Conservation (phyloP, 2,329 filamentous ascomycete genomes). For the Nemania serpens region DNA sequence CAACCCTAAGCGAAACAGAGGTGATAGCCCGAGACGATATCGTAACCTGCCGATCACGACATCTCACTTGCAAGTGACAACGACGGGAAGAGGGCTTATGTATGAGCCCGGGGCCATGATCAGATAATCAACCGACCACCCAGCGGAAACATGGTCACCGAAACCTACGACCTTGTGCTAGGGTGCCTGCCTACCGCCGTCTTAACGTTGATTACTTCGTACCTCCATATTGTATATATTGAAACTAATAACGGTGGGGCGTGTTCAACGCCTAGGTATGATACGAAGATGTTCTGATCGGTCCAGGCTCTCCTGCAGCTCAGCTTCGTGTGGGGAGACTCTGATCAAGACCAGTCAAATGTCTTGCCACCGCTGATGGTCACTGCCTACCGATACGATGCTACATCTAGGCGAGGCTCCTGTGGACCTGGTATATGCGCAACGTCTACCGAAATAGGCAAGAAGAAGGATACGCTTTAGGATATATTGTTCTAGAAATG, state of each 20-base stretch:
- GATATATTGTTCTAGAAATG: conserved; percentile 10
- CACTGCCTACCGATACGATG: conserved; percentile 6
- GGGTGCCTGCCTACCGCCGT: conserved; percentile 1
- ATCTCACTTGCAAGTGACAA: conserved; percentile 12
- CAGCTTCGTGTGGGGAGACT: conserved; percentile 23
- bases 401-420: conserved; percentile 5
- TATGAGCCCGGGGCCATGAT: conserved; percentile 5
- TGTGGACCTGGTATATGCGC: not conserved
- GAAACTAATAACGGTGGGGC: conserved; percentile 11
- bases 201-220: not conserved
- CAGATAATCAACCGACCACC: not conserved
- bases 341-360: not conserved
- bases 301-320: conserved; percentile 20
- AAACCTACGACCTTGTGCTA: conserved; percentile 1
- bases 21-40: not conserved
- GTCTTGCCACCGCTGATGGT: conserved; percentile 6
- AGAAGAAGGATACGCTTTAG: conserved; percentile 2
- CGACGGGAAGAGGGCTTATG: conserved; percentile 21
- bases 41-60: conserved; percentile 16
- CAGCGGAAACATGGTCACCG: not conserved
- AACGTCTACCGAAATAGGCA: not conserved
- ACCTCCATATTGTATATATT: not conserved
- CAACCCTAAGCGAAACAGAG: conserved; percentile 1
- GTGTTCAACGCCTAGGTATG: conserved; percentile 1
- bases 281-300: conserved; percentile 17